phyloP scores from a whole-genome alignment of 2,329 filamentous ascomycete genomes.

The Sarocladium oryzae region DNA sequence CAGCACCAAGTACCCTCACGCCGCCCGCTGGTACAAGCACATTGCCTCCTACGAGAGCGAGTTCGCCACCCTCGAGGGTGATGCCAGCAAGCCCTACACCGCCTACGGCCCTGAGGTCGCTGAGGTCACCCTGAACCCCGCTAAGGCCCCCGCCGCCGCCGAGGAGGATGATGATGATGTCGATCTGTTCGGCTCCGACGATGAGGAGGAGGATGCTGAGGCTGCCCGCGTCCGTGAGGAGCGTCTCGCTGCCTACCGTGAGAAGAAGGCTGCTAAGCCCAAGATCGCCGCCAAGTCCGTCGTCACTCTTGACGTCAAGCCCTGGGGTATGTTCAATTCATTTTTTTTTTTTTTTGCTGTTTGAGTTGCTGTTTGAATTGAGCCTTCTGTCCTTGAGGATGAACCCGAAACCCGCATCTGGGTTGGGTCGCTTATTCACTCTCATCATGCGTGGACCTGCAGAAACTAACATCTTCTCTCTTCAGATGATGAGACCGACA shows the following conservation, averaged over 20 bases:
- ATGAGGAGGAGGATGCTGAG: conserved; percentile 91
- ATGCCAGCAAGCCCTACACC: conserved; percentile 81
- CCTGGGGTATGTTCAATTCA: conserved; percentile 71
- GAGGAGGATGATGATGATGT: conserved; percentile 75
- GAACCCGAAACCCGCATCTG: too few relatives aligned
- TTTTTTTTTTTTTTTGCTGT: too few relatives aligned
- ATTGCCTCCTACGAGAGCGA: conserved; percentile 88
- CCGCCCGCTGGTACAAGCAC: conserved; percentile 98
- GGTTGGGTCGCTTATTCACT: too few relatives aligned
- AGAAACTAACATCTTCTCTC: conserved; percentile 17
- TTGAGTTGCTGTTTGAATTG: too few relatives aligned
- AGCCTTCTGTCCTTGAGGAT: too few relatives aligned
- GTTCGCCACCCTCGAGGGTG: conserved; percentile 84
- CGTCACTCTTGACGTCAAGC: conserved; percentile 94
- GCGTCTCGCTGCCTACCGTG: conserved; percentile 86
- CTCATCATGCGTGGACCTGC: background rate
- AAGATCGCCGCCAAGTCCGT: conserved; percentile 95
- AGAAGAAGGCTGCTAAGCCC: conserved; percentile 92
- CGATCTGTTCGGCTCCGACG: conserved; percentile 88
- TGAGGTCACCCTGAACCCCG: conserved; percentile 76
- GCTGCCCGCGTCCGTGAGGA: conserved; percentile 78
- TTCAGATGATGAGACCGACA: conserved; percentile 86
- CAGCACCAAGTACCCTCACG: conserved; percentile 83
- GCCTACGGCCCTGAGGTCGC: conserved; percentile 81
- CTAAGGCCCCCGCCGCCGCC: conserved; percentile 66